Evolutionary conservation across 1,139 yeast genomes (phyloP), one percentile per base, ranked within the genome.

Genomic region (Geotrichum fermentans): DNA sequence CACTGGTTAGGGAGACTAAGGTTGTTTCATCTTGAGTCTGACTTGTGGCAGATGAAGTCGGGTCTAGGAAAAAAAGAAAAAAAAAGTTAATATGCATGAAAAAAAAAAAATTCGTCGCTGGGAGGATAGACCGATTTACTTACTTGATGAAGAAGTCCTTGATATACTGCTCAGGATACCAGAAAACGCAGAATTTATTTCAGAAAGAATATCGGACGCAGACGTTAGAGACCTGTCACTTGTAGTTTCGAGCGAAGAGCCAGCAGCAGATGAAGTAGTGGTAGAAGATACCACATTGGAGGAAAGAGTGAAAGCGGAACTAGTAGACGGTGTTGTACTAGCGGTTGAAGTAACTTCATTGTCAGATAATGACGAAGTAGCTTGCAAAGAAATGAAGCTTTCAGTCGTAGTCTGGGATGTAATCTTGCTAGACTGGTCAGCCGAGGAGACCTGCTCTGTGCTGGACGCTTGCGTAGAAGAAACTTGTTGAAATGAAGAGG

Each of bases 171-270:
- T 30, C 14, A 49, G 34, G 8, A 43, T 17, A 11, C 59, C 58
- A n/a, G 60, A 52, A 45, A 56, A 59, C 3, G 59, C 62, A 18
- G 63, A 59, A 29, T 55, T 54, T 32, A 59, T 50, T 40, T 56
- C 62, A n/a, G n/a, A n/a, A 28, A 57, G 48, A 39, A 58, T 53
- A 24, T 45, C 59, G n/a, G n/a, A n/a, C 40, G 28, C 6, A 24
- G 28, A 24, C 8, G 28, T 6, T 10, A 24, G 10, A 6, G 28
- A 10, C 11, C 30, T n/a, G 30, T 28, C 16, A 28, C 45, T n/a
- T 40, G 38, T 24, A 5, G 35, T 32, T 11, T 5, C 18, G 16
- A n/a, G 6, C 7, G 6, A 5, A n/a, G 35, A 32, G 16, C 18
- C 35, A 32, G 35, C 17, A 6, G 35, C 10, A 7, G 35, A 16